These are phyloP conservation scores for Yamadazyma paraphyllophila DNA, from an alignment of 805 yeast genomes.

Conservation along the genomic window DNA sequence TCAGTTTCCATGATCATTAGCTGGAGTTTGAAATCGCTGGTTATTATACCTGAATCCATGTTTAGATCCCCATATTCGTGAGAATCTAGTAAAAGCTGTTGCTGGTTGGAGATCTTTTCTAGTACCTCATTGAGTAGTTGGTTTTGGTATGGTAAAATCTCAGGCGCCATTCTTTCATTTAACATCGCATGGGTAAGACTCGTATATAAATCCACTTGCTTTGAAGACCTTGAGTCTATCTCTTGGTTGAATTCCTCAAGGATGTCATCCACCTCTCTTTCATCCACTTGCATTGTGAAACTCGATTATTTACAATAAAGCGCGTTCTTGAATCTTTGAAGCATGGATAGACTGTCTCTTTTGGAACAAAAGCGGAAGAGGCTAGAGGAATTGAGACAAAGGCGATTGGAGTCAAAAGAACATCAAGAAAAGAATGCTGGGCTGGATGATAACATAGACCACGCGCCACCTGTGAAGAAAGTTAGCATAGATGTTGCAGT, in stretches of 20 bases:
- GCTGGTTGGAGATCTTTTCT: constrained; percentile 60
- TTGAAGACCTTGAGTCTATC: not conserved
- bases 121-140: constrained; percentile 57
- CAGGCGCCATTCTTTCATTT: constrained; percentile 84
- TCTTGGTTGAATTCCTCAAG: constrained; percentile 57
- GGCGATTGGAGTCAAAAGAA: constrained; percentile 13
- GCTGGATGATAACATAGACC: not conserved
- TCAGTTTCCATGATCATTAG: constrained; percentile 88
- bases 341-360: constrained; percentile 36
- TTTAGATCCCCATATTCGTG: constrained; percentile 68
- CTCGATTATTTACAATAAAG: not conserved
- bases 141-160: constrained; percentile 71
- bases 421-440: not conserved
- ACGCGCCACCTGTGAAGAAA: not conserved
- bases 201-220: constrained; percentile 20
- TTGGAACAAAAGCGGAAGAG: constrained; percentile 42
- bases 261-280: constrained; percentile 64
- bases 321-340: constrained; percentile 4
- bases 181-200: constrained; percentile 57
- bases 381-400: constrained; percentile 22
- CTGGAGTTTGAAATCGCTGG: constrained; percentile 65
- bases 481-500: constrained; percentile 4
- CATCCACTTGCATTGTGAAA: not conserved
- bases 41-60: constrained; percentile 30
- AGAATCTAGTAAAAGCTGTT: constrained; percentile 73